Conservation (phyloP, 805 yeast species). For the Saccharomycopsis fibuligera region DNA sequence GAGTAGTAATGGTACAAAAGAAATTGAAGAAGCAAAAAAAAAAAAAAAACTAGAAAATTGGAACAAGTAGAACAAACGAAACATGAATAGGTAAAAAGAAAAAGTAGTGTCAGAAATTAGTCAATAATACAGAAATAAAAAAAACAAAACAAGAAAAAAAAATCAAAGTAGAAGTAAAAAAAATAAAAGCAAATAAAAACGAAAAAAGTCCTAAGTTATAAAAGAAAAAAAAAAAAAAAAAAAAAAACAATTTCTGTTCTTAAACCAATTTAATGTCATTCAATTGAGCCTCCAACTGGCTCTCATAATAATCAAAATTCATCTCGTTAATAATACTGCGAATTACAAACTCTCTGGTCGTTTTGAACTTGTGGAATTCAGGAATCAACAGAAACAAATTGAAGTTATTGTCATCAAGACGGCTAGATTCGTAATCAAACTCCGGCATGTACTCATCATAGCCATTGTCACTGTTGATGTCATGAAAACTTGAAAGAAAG, state of each 20-base stretch:
- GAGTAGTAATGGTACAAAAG: too few species aligned
- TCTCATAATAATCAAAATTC: background rate
- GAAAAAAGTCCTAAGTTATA: background rate
- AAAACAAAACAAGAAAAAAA: background rate
- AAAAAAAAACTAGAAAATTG: background rate
- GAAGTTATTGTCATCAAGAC: slow-evolving; percentile 11
- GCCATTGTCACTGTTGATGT: background rate
- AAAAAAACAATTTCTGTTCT: background rate
- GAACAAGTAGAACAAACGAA: background rate
- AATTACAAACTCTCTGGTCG: slow-evolving; percentile 2
- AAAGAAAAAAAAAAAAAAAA: background rate
- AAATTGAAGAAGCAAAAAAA: background rate
- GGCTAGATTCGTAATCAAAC: background rate
- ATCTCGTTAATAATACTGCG: background rate
- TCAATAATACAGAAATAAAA: background rate
- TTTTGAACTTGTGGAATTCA: background rate
- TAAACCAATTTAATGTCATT: background rate
- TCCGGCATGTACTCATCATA: slow-evolving; percentile 1
- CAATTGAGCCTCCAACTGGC: background rate
- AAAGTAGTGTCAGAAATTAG: background rate
- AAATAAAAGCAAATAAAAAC: background rate
- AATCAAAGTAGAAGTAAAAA: background rate
- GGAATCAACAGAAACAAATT: slow-evolving; percentile 8
- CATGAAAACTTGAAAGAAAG: too few species aligned
- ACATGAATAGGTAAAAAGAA: background rate